Conservation (phyloP, 352 stramenopile species). For the Globisporangium irregulare region DNA sequence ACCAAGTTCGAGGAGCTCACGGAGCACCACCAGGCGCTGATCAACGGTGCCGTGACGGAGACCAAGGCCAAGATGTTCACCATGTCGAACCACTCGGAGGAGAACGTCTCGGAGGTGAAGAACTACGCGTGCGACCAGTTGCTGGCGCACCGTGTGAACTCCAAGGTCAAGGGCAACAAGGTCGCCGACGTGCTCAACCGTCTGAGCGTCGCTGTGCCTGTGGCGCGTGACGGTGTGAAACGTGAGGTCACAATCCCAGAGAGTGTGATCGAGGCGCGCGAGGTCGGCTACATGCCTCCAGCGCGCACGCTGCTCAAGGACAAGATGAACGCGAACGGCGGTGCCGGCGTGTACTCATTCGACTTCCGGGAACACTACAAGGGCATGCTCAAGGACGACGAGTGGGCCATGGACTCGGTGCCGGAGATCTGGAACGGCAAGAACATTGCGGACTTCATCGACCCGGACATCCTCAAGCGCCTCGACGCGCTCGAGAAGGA, state of each 20-base stretch:
- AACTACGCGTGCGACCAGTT: conserved; percentile 96
- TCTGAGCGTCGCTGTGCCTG: conserved; percentile 94
- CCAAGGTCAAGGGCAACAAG: conserved; percentile 95
- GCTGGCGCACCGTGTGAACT: conserved; percentile 92
- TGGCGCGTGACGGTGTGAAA: conserved; percentile 89
- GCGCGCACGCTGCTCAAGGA: conserved; percentile 76
- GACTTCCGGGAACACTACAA: conserved; percentile 98
- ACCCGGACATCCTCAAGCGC: conserved; percentile 97
- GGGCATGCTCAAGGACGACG: conserved; percentile 92
- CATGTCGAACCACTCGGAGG: conserved; percentile 98
- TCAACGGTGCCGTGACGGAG: conserved; percentile 66
- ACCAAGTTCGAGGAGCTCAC: conserved; percentile 92
- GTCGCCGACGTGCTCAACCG: conserved; percentile 95
- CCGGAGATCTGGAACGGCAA: conserved; percentile 99
- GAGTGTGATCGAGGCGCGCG: conserved; percentile 85
- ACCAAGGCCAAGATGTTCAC: conserved; percentile 93
- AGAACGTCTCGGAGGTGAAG: conserved; percentile 95
- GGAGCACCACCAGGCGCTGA: conserved; percentile 72
- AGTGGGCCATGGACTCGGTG: conserved; percentile 97
- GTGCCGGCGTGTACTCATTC: conserved; percentile 96
- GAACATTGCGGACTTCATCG: conserved; percentile 99
- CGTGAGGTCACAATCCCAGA: conserved; percentile 93
- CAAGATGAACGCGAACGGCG: conserved; percentile 94
- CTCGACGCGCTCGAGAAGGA: conserved; percentile 95
- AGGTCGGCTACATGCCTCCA: conserved; percentile 35